phyloP scores from a whole-genome alignment of 176 grass and related monocot species.

The Carex cristatella region DNA sequence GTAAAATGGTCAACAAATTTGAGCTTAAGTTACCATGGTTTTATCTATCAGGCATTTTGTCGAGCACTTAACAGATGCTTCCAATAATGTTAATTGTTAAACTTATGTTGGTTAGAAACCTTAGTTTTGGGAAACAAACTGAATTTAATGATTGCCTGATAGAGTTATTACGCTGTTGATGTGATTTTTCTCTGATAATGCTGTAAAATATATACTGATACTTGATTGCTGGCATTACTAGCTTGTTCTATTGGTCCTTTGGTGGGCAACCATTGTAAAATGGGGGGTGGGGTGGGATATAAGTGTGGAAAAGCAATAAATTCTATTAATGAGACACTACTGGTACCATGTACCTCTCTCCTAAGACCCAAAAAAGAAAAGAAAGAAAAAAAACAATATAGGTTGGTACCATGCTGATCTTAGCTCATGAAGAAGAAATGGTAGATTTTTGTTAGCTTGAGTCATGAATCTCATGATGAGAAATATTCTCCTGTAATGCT shows the following conservation, averaged over 20 bases:
- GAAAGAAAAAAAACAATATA: too few species aligned
- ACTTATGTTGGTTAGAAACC: background rate
- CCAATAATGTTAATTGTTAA: constrained; percentile 2
- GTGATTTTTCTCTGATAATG: background rate
- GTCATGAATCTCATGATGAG: background rate
- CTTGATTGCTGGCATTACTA: background rate
- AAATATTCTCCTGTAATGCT: background rate
- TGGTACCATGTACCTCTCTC: background rate
- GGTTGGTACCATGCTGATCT: background rate
- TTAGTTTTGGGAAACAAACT: background rate
- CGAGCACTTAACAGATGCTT: background rate
- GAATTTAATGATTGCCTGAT: background rate
- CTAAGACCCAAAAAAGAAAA: too few species aligned
- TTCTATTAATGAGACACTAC: background rate
- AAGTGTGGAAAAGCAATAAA: background rate
- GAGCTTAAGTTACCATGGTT: background rate
- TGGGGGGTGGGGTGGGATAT: too few species aligned
- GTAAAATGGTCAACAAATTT: background rate
- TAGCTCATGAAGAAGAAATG: background rate
- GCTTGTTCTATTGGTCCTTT: background rate
- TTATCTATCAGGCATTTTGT: constrained; percentile 3
- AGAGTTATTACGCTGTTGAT: background rate
- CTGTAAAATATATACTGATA: background rate
- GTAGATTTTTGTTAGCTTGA: background rate
- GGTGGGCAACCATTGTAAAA: background rate